A percentile compares a stretch with the other conserved stretches of the same genome.
Conservation (phyloP, 106 monocot genomes). For the Hemerocallis citrina region DNA sequence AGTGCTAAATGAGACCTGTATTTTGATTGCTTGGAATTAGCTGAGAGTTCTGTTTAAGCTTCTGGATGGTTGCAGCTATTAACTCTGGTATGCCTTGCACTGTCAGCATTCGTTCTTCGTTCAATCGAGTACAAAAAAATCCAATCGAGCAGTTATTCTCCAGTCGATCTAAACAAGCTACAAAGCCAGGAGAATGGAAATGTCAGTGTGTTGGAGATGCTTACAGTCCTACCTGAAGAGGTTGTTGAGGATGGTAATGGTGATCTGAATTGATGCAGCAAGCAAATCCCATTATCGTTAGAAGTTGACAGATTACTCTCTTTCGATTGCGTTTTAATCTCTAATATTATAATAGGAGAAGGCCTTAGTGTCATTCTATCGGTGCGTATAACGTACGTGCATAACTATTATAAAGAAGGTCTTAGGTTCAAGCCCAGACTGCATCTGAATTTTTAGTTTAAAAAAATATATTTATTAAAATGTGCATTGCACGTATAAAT, state of each 20-base stretch:
- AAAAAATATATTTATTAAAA: too few relatives aligned
- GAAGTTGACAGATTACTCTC: too few relatives aligned
- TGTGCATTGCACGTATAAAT: too few relatives aligned
- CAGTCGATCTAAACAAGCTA: constrained; percentile 68
- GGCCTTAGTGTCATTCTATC: too few relatives aligned
- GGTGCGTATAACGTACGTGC: too few relatives aligned
- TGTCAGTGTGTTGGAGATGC: constrained; percentile 79
- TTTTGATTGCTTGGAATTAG: not conserved
- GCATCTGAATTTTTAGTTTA: too few relatives aligned
- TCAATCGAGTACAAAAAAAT: constrained; percentile 63
- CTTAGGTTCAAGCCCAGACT: too few relatives aligned
- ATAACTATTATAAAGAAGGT: too few relatives aligned
- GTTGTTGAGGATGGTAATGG: constrained; percentile 62
- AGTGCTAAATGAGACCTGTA: not conserved
- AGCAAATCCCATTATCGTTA: constrained; percentile 49
- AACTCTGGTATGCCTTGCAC: constrained; percentile 91
- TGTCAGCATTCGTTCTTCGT: constrained; percentile 68
- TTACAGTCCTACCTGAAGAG: constrained; percentile 92
- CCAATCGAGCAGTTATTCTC: constrained; percentile 63
- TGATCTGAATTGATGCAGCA: constrained; percentile 38
- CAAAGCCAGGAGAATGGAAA: constrained; percentile 68
- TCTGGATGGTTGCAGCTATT: constrained; percentile 45
- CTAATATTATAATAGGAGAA: too few relatives aligned
- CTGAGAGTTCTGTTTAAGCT: not conserved
- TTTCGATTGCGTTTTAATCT: too few relatives aligned